phyloP scores from a whole-genome alignment of 192 early-diverging fungal species.

The Coemansia sp. region DNA sequence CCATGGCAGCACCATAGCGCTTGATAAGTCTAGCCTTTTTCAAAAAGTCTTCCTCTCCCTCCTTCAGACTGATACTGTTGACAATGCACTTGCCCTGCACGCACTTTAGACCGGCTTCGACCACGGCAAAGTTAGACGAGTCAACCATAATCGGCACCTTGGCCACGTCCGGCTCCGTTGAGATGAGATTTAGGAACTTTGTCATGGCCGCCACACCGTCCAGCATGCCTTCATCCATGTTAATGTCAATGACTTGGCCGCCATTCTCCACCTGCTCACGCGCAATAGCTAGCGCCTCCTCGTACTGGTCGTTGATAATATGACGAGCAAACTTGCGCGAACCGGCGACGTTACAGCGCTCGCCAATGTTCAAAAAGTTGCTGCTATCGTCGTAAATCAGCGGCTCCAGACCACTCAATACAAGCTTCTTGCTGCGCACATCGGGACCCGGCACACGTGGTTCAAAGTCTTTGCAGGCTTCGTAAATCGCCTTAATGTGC shows the following conservation, averaged over 20 bases:
- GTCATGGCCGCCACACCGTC: constrained; percentile 94
- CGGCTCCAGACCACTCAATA: constrained; percentile 86
- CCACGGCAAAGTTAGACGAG: constrained; percentile 97
- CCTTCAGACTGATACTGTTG: constrained; percentile 95
- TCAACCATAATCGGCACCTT: constrained; percentile 91
- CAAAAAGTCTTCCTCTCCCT: constrained; percentile 90
- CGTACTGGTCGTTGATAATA: constrained; percentile 87
- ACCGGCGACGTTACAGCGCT: constrained; percentile 96
- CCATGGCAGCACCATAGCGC: constrained; percentile 91
- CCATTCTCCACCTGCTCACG: constrained; percentile 93
- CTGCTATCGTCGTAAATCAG: constrained; percentile 77
- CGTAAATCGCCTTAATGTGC: constrained; percentile 84
- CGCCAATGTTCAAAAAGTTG: constrained; percentile 94
- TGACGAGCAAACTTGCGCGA: constrained; percentile 94
- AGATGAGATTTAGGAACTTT: constrained; percentile 89
- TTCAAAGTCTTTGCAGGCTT: constrained; percentile 69
- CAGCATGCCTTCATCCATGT: constrained; percentile 96
- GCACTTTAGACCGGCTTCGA: constrained; percentile 93
- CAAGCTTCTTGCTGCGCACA: constrained; percentile 65
- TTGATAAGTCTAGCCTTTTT: constrained; percentile 85
- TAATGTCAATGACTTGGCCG: constrained; percentile 92
- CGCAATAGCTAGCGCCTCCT: constrained; percentile 92
- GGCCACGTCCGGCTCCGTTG: constrained; percentile 92
- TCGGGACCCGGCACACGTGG: constrained; percentile 79
- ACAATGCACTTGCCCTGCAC: constrained; percentile 97